Evolutionary conservation across 441 rosid genomes (phyloP).

Genomic region (Bocquillonia castaneifolia): DNA sequence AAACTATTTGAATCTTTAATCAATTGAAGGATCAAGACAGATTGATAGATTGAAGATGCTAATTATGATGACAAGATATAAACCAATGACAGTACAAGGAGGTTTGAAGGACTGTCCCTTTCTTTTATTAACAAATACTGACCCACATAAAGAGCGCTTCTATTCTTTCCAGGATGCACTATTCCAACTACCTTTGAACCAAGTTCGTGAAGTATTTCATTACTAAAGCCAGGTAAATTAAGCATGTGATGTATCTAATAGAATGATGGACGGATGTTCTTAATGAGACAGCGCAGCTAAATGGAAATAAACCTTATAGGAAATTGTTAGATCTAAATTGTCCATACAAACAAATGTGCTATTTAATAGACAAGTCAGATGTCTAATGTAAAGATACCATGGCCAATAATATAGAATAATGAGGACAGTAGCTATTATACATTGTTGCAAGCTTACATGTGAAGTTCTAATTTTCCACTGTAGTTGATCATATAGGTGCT

Average conservation of each 20-base stretch:
- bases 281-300: neutral
- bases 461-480: slow-evolving; percentile 80
- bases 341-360: neutral
- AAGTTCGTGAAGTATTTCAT: neutral
- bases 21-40: neutral
- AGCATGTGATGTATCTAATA: neutral
- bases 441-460: slow-evolving; percentile 54
- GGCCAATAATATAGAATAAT: neutral
- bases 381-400: neutral
- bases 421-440: slow-evolving; percentile 1
- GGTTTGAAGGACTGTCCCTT: neutral
- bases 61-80: neutral
- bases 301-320: neutral
- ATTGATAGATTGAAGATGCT: neutral
- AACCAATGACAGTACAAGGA: neutral
- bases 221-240: neutral
- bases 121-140: neutral
- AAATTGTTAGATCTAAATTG: neutral
- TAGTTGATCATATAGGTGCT: slow-evolving; percentile 79
- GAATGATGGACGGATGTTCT: neutral
- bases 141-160: neutral
- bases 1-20: neutral
- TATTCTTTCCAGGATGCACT: neutral
- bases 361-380: neutral
- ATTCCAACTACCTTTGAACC: neutral